Evolutionary conservation across 2,329 filamentous ascomycete species (phyloP), one percentile per base, ranked within the genome.

Genomic region (Talaromyces piceae): DNA sequence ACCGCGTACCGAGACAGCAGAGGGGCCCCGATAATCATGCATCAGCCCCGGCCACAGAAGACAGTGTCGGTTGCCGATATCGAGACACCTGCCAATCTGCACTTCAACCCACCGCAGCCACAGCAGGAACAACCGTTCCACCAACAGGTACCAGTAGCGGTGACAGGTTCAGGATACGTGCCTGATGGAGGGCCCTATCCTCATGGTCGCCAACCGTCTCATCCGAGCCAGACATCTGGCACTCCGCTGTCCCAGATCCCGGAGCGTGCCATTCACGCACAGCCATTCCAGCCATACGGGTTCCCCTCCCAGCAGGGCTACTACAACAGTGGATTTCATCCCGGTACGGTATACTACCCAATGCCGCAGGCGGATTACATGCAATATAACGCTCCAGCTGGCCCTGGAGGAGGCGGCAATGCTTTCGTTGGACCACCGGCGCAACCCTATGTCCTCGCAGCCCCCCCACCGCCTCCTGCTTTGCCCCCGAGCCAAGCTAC

Each of bases 21-120:
- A 59, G 76, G 78, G 41, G 74, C 73, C 16, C 76, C 78, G 39
- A 77, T 83, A 16, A 80, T 89, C 1, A 95, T 97, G 83, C 88
- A 97, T 66, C 93, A 97, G 66, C 93, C 93, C 52, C 86, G 88
- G 48, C 91, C 93, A 7, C 91, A 97, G 68, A 97, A 97, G 75
- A 79, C 90, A 5, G 88, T 97, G 27, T 96, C 91, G 8, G 83
- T 97, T 53, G 88, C 89, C 52, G 90, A 89, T 61, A 95, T 97
- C 59, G 93, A 97, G 68, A 87, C 87, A 6, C 89, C 91, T 3
- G 83, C 81, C 4, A 77, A 76, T 58, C 73, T 82, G 70, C 73
- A 75, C 25, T 75, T 78, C 61, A 77, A 79, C 49, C 77, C 78
- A 56, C 79, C 81, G 12, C 80, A 81, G 61, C 77, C 81, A 57